Evolutionary conservation across 768 basidiomycete genomes (phyloP), one percentile per base, ranked within the genome.

Genomic region (Calocera cornea): DNA sequence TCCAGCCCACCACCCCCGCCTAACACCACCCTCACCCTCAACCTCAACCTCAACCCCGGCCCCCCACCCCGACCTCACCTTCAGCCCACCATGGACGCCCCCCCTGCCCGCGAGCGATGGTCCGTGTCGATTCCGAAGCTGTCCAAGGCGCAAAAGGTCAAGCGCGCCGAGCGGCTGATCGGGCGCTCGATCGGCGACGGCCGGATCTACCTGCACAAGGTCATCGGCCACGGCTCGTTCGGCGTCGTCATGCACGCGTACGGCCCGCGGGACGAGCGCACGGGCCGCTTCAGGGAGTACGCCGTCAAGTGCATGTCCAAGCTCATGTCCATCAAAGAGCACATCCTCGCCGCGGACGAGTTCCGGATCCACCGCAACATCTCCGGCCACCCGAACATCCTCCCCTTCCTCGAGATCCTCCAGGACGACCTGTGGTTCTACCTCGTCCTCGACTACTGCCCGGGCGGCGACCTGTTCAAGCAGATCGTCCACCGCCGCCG

Each of bases 221-320:
- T 95, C 70, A 84, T 98, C 64, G 95, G 95, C 38, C 85, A 89
- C 36, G 95, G 95, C 14, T 95, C 95, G 27, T 98, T 97, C 75
- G 95, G 95, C 66, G 87, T 94, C 72, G 95, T 97, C 12, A 97
- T 95, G 76, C 88, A 90, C 67, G 95, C 92, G 29, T 80, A 89
- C 68, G 89, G 89, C 74, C 73, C 76, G 44, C 73, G 75, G 82
- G 71, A 77, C 80, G 41, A 78, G 80, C 73, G 11, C 70, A 74
- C 70, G 22, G 72, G 79, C 47, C 70, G 74, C 64, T 80, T 77
- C 17, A 72, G 74, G 54, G 87, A 85, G 66, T 93, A 83, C 76
- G 93, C 94, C 68, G 93, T 98, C 73, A 97, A 98, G 79, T 97
- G 93, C 73, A 80, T 92, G 64, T 79, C 83, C 72, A 84, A 83